phyloP scores from a whole-genome alignment of 352 stramenopile species.

The Pythium coloratum region DNA sequence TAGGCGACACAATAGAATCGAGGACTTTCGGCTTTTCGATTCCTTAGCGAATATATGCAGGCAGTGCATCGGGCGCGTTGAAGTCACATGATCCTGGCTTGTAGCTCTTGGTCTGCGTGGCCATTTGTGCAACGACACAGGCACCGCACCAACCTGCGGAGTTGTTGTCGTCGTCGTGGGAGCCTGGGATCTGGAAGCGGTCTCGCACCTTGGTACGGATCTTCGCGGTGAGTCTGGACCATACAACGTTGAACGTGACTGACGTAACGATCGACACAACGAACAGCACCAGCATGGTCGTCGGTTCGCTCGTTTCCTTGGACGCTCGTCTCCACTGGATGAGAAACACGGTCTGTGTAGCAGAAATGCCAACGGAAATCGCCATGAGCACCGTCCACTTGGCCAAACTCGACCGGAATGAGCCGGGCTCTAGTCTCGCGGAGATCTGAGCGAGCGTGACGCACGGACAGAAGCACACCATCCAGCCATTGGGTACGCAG shows the following conservation, averaged over 20 bases:
- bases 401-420: slow-evolving; percentile 24
- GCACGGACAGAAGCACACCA: background rate
- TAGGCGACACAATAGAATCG: too few species aligned
- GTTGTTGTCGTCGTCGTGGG: slow-evolving; percentile 12
- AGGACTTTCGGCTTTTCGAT: too few species aligned
- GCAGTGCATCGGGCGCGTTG: slow-evolving; percentile 34
- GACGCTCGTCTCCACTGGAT: background rate
- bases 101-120: slow-evolving; percentile 50
- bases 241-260: too few species aligned
- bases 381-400: slow-evolving; percentile 27
- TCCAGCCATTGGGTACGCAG: background rate
- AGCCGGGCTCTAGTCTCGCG: slow-evolving; percentile 37
- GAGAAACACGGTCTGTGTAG: slow-evolving; percentile 8
- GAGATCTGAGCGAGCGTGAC: slow-evolving; percentile 53
- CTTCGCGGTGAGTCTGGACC: background rate
- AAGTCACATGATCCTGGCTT: slow-evolving; percentile 41
- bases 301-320: background rate
- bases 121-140: slow-evolving; percentile 48
- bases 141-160: slow-evolving; percentile 24
- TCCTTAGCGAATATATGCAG: slow-evolving; percentile 29
- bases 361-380: too few species aligned
- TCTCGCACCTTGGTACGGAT: slow-evolving; percentile 16
- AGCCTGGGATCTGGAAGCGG: slow-evolving; percentile 22
- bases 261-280: too few species aligned
- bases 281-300: background rate